phyloP scores from a whole-genome alignment of 2,329 filamentous ascomycete genomes.

The Ophiostoma ips region DNA sequence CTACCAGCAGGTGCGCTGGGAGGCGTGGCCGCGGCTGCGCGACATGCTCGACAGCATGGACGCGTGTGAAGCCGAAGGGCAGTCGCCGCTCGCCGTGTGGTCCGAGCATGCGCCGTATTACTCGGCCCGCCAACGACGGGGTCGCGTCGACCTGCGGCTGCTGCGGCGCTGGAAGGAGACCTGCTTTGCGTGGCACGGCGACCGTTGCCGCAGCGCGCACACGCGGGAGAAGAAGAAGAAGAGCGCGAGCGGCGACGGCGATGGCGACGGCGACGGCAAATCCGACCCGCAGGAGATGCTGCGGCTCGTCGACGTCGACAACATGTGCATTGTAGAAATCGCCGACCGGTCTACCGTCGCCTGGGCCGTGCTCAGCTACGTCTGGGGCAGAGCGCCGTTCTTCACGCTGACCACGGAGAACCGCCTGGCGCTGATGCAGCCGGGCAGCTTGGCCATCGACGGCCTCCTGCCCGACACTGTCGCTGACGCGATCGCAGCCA shows the following conservation, averaged over 20 bases:
- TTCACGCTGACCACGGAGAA: neutral
- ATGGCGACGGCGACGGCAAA: neutral
- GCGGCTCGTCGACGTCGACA: neutral
- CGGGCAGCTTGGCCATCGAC: neutral
- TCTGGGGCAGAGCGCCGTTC: neutral
- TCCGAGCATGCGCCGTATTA: neutral
- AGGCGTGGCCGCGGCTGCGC: neutral
- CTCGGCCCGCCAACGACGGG: neutral
- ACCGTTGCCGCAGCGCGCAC: neutral
- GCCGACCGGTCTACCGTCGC: neutral
- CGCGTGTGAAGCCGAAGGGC: neutral
- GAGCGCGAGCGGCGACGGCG: neutral
- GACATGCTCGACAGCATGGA: neutral
- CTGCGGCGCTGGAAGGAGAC: slow-evolving; percentile 2
- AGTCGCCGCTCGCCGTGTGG: neutral
- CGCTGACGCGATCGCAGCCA: neutral
- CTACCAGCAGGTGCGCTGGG: neutral
- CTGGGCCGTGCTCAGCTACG: slow-evolving; percentile 2
- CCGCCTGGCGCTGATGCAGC: neutral
- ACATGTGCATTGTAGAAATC: neutral
- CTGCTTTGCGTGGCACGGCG: neutral
- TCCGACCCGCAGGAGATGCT: neutral
- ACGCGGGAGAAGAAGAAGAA: neutral
- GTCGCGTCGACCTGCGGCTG: neutral
- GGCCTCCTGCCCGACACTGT: neutral